phyloP scores from a whole-genome alignment of 495 filamentous ascomycete genomes.

The Cercophora scortea region DNA sequence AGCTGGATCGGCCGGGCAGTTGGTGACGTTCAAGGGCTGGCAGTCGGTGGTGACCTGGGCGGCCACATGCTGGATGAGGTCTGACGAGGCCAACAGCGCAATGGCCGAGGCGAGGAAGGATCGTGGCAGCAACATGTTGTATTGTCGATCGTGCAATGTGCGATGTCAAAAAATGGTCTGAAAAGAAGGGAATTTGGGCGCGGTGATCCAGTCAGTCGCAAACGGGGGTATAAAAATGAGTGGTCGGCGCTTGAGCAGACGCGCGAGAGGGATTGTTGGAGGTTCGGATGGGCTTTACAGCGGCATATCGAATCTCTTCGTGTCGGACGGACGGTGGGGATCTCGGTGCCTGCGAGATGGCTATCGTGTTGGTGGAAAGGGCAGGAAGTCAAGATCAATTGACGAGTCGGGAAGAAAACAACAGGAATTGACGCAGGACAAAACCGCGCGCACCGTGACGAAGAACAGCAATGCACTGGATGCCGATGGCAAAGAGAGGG shows the following conservation, averaged over 20 bases:
- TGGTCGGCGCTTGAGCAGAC: not conserved
- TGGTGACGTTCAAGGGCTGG: conserved; percentile 51
- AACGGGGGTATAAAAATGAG: not conserved
- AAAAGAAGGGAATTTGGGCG: not conserved
- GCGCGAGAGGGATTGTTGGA: not conserved
- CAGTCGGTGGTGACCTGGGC: conserved; percentile 62
- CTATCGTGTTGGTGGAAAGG: not conserved
- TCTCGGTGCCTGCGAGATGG: not conserved
- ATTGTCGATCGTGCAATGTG: not conserved
- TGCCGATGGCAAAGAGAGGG: not conserved
- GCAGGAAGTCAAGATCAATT: conserved; percentile 14
- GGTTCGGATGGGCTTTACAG: not conserved
- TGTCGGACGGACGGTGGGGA: not conserved
- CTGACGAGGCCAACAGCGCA: conserved; percentile 32
- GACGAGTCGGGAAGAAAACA: conserved; percentile 2
- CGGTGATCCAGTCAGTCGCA: conserved; percentile 1
- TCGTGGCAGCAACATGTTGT: conserved; percentile 23
- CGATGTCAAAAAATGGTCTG: not conserved
- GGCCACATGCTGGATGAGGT: conserved; percentile 29
- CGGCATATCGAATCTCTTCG: not conserved
- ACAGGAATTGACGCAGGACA: not conserved
- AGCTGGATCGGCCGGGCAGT: conserved; percentile 57
- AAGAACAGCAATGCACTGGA: not conserved
- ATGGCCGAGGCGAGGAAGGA: conserved; percentile 25
- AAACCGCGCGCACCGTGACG: not conserved